Evolutionary conservation across 345 rosid species (phyloP).

Genomic region (Populus nigra): DNA sequence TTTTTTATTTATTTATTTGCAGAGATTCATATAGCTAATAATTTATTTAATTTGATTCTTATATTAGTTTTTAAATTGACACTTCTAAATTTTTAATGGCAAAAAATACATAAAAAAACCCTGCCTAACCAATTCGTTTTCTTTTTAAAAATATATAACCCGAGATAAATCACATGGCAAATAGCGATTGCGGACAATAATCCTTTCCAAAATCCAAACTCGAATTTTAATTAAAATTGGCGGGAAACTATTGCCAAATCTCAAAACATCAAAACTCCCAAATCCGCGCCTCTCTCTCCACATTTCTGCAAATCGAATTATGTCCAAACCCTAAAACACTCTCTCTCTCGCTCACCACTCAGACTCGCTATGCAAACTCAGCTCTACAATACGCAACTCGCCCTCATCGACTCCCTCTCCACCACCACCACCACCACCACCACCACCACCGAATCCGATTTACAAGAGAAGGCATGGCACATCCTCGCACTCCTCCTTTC

Average conservation of each 20-base stretch:
- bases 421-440: neutral
- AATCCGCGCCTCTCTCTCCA: slow-evolving; percentile 18
- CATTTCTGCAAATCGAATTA: slow-evolving; percentile 1
- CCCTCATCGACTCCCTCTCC: slow-evolving; percentile 7
- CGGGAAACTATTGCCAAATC: slow-evolving; percentile 24
- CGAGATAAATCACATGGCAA: too few relatives aligned
- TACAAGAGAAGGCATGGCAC: slow-evolving; percentile 53
- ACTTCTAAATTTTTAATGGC: too few relatives aligned
- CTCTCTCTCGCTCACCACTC: neutral
- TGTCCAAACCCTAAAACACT: neutral
- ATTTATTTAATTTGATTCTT: too few relatives aligned
- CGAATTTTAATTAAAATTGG: neutral
- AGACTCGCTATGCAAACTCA: slow-evolving; percentile 6
- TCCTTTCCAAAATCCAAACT: neutral
- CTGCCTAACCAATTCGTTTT: too few relatives aligned
- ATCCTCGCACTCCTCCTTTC: slow-evolving; percentile 45
- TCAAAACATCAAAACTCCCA: neutral
- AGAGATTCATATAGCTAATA: too few relatives aligned
- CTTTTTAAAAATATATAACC: too few relatives aligned
- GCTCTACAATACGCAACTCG: slow-evolving; percentile 6
- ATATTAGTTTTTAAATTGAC: too few relatives aligned
- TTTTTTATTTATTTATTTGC: too few relatives aligned
- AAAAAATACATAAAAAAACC: too few relatives aligned
- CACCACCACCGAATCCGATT: slow-evolving; percentile 1
- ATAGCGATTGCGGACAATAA: too few relatives aligned